Base-by-base conservation (phyloP, 345 rosid species). In the Rhizophora mangle region DNA sequence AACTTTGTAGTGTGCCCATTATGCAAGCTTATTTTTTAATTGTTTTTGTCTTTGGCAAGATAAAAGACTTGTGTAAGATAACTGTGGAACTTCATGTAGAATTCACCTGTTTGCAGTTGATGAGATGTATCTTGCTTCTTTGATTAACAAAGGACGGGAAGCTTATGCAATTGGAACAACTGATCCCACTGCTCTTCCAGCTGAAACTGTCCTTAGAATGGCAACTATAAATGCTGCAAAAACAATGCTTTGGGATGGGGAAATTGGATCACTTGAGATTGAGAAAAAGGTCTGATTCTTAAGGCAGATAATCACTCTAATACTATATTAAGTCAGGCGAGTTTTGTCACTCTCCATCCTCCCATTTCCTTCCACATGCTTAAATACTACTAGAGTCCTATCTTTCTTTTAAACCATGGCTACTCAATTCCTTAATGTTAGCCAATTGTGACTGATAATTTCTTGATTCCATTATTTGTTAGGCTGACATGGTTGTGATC, bases 101-200 rank as follows among this genome's bases (percentile, higher is more conserved):
- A 43, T 43, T 54, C 59, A 6, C 64, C 49, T 43, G 24, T 75
- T 72, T 80, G 74, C 84, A 86, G 94, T 85, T 70, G 94, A 89
- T 79, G 94, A 86, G 84, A 89, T 89, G 88, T 86, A 86, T 72
- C 68, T 89, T 24, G 89, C 94, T 72, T 89, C 94, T 49, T 74
- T 86, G 73, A 85, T 86, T 53, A 89, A 89, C 82, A 85, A 85
- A 80, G 94, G 91, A 59, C 69, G 87, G 39, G 86, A 83, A 82
- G 86, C 72, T 54, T 75, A 72, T 68, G 31, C 73, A 62, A 73
- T 60, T 4, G 90, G 88, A 34, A 73, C 82, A 62, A 80, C 85
- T 22, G 85, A 85, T 83, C 94, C 91, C 13, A 85, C 91, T 24
- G 86, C 83, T 62, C 82, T 88, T 62, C 87, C 91, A 53, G 86